A percentile compares a stretch with the other conserved stretches of the same genome.
phyloP scores from a whole-genome alignment of 2,329 filamentous ascomycete genomes.

The Exserohilum rostratum region DNA sequence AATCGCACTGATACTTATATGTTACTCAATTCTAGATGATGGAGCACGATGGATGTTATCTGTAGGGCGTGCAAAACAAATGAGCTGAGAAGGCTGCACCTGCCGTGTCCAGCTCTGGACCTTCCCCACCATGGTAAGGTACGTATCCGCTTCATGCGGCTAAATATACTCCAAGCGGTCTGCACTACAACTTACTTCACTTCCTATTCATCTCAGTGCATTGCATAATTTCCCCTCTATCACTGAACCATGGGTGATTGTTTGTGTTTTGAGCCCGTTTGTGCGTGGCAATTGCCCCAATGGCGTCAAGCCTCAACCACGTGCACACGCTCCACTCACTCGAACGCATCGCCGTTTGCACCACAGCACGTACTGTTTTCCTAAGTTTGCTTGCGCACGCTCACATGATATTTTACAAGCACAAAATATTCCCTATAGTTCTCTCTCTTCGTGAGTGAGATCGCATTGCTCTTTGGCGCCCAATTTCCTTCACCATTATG shows the following conservation, averaged over 20 bases:
- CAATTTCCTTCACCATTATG: neutral
- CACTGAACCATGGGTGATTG: neutral
- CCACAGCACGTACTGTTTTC: neutral
- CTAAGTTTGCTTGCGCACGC: neutral
- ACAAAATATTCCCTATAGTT: neutral
- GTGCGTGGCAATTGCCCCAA: neutral
- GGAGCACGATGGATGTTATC: neutral
- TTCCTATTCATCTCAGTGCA: neutral
- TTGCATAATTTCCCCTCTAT: neutral
- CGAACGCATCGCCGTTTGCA: neutral
- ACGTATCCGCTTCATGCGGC: conserved; percentile 3
- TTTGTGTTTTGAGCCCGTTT: neutral
- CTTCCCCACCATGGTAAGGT: conserved; percentile 8
- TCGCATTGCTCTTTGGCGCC: too few relatives aligned
- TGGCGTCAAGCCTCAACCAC: neutral
- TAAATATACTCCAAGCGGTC: neutral
- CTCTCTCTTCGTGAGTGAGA: neutral
- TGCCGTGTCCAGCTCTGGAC: neutral
- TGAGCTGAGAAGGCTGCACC: neutral
- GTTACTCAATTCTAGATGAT: neutral
- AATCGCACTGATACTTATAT: neutral
- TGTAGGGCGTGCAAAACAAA: conserved; percentile 1
- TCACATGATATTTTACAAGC: neutral
- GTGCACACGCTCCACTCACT: conserved; percentile 7
- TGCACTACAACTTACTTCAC: neutral